These are phyloP conservation scores for Neurospora tetraspora DNA, from an alignment of 495 filamentous ascomycete species.

Conservation along the genomic window DNA sequence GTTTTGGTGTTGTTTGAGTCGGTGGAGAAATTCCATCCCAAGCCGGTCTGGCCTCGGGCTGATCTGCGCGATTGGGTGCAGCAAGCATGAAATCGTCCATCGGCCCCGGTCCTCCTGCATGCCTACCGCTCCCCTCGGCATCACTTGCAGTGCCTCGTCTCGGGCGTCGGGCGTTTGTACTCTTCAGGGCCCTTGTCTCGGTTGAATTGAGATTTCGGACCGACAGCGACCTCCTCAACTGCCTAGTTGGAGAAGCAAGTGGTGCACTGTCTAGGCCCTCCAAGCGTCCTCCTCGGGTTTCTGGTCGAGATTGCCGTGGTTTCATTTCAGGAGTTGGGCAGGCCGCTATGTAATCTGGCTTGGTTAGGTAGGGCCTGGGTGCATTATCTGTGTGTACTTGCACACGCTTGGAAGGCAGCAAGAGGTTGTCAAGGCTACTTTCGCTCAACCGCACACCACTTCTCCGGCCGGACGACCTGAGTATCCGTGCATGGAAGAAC, in stretches of 20 bases:
- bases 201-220: conserved; percentile 42
- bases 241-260: conserved; percentile 24
- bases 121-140: conserved; percentile 27
- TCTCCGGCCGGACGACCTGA: conserved; percentile 10
- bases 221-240: conserved; percentile 38
- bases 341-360: conserved; percentile 18
- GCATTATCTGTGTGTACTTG: conserved; percentile 10
- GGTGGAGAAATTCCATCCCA: conserved; percentile 16
- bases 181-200: conserved; percentile 38
- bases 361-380: conserved; percentile 23
- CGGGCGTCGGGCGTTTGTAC: conserved; percentile 36
- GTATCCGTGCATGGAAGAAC: conserved; percentile 33
- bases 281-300: not conserved
- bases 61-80: conserved; percentile 10
- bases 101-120: conserved; percentile 32
- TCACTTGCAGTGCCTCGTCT: conserved; percentile 28
- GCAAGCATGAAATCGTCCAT: conserved; percentile 2
- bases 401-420: conserved; percentile 22
- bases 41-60: conserved; percentile 11
- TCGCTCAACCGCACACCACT: conserved; percentile 13
- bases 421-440: conserved; percentile 12
- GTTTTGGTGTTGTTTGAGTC: conserved; percentile 3
- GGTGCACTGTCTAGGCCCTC: not conserved
- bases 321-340: not conserved
- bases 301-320: not conserved